Evolutionary conservation across 805 yeast species (phyloP).

Genomic region (Ascoidea tarda): DNA sequence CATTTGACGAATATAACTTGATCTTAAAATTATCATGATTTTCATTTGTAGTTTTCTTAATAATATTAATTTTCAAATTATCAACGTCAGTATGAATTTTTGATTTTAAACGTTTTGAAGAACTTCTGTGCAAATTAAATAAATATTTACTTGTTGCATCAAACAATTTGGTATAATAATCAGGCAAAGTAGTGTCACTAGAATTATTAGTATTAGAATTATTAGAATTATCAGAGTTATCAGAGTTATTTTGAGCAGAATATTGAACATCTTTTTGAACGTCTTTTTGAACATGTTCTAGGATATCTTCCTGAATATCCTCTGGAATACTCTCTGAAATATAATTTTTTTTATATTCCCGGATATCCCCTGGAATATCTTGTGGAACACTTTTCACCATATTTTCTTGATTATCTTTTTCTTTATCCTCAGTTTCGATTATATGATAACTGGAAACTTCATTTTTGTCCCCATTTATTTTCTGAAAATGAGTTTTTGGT

Average conservation of each 20-base stretch:
- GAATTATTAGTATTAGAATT: neutral
- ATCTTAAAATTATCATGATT: neutral
- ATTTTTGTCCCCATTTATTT: no score
- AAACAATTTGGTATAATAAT: constrained; percentile 4
- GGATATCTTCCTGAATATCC: constrained; percentile 9
- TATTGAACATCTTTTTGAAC: neutral
- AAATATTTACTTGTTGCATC: constrained; percentile 10
- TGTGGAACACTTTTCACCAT: neutral
- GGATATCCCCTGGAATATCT: constrained; percentile 9
- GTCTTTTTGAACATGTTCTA: neutral
- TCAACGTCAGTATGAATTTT: constrained; percentile 8
- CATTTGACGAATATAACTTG: constrained; percentile 10
- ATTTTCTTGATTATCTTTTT: constrained; percentile 6
- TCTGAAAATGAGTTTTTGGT: no score
- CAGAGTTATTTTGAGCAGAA: neutral
- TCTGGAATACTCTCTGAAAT: constrained; percentile 1
- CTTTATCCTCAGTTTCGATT: neutral
- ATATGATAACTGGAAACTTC: no score
- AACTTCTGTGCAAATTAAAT: constrained; percentile 11
- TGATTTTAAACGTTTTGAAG: constrained; percentile 7
- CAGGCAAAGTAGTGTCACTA: constrained; percentile 3
- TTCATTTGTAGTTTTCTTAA: constrained; percentile 1
- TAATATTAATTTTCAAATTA: neutral
- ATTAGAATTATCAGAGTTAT: neutral
- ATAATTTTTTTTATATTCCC: neutral